phyloP scores from a whole-genome alignment of 2,329 filamentous ascomycete species.

The Curvularia hawaiiensis region DNA sequence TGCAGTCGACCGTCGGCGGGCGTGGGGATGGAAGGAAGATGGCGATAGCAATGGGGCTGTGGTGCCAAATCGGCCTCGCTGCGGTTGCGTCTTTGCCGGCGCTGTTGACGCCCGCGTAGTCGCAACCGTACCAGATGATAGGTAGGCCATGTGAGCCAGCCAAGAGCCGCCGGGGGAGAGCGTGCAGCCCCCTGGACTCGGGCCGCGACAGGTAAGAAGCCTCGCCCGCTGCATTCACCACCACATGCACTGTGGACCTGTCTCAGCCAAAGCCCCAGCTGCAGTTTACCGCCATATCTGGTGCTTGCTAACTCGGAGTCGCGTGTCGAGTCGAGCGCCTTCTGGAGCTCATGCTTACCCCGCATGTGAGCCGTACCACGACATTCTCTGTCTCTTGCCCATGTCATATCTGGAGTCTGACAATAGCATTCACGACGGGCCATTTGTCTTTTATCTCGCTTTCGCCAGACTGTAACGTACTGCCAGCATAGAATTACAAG shows the following conservation, averaged over 20 bases:
- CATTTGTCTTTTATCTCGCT: not conserved
- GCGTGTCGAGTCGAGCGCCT: not conserved
- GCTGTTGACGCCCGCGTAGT: not conserved
- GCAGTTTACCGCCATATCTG: not conserved
- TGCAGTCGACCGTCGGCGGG: not conserved
- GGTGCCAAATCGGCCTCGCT: not conserved
- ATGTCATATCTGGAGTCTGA: slow-evolving; percentile 22
- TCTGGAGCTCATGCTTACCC: not conserved
- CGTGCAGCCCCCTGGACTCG: slow-evolving; percentile 1
- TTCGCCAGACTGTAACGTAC: not conserved
- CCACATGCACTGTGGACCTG: not conserved
- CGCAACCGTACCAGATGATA: not conserved
- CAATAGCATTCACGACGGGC: slow-evolving; percentile 4
- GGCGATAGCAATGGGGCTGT: slow-evolving; percentile 3
- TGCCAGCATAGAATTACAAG: slow-evolving; percentile 25
- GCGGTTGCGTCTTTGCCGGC: not conserved
- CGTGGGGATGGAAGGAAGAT: not conserved
- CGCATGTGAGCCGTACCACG: not conserved
- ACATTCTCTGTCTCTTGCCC: slow-evolving; percentile 7
- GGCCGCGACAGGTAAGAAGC: not conserved
- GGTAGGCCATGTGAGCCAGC: not conserved
- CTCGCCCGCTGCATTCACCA: not conserved
- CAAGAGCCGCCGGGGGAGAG: not conserved
- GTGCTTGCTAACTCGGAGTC: not conserved
- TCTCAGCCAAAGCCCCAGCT: not conserved